A percentile compares a stretch with the other conserved stretches of the same genome.
These are phyloP conservation scores for Elongisporangium prolatum DNA, from an alignment of 352 stramenopile species.

Conservation along the genomic window DNA sequence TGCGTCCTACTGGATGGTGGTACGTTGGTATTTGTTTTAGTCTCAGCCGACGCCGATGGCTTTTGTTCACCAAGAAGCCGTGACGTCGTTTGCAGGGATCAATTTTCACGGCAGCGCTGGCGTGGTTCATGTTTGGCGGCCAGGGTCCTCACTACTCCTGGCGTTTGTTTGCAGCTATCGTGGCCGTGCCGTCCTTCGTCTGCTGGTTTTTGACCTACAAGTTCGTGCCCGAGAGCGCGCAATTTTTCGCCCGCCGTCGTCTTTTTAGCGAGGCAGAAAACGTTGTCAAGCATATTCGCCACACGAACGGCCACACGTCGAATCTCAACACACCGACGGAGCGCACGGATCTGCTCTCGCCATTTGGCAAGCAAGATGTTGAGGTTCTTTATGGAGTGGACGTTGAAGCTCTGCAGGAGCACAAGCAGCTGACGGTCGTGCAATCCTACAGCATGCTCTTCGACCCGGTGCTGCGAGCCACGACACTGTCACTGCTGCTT, in stretches of 20 bases:
- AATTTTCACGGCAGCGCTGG: conserved; percentile 74
- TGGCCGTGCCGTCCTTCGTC: conserved; percentile 58
- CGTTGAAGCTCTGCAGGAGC: conserved; percentile 2
- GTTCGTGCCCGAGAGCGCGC: conserved; percentile 80
- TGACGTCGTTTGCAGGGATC: conserved; percentile 36
- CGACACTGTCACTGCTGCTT: conserved; percentile 56
- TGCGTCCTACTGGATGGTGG: conserved; percentile 89
- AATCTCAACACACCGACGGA: conserved; percentile 10
- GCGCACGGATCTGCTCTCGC: conserved; percentile 23
- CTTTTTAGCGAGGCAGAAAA: conserved; percentile 47
- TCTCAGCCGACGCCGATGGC: background rate
- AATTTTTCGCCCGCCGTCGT: conserved; percentile 53
- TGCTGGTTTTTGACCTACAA: conserved; percentile 64
- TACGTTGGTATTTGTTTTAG: conserved; percentile 11
- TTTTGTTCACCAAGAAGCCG: conserved; percentile 1
- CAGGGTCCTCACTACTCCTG: conserved; percentile 42
- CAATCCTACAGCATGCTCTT: conserved; percentile 39
- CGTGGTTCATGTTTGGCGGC: conserved; percentile 77
- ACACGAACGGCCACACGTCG: conserved; percentile 21
- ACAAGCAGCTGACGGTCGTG: conserved; percentile 13
- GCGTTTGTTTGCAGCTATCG: conserved; percentile 71
- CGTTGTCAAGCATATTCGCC: conserved; percentile 55
- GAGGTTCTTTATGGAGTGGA: background rate
- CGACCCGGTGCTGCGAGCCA: conserved; percentile 48
- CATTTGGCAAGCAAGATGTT: conserved; percentile 8